Evolutionary conservation across 352 stramenopile species (phyloP), one percentile per base, ranked within the genome.

Genomic region (Peronospora destructor): DNA sequence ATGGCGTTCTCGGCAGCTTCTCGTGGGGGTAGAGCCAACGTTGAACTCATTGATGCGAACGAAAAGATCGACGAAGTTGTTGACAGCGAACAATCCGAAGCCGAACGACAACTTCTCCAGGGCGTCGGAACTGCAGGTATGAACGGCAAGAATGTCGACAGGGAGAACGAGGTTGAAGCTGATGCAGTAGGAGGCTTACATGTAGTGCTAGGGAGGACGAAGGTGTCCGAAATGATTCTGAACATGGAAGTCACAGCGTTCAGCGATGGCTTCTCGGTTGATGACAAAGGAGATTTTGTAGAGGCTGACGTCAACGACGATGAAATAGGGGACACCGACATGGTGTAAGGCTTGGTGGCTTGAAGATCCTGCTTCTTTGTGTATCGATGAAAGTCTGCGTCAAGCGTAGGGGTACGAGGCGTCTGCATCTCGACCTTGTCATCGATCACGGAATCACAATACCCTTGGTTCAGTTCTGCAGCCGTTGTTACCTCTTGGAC

Each of bases 91-190:
- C 39, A 35, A 23, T 64, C 56, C 3, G 57, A 68, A 30, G 33
- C 29, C 1, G 49, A 70, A 1, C 57, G 57, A 10, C 26, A 55
- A 11, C 29, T 74, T 61, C 84, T 82, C 72, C 76, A 84, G 9
- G 62, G 57, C 1, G 59, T 76, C 29, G 71, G 72, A 30, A 84
- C 49, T 3, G 76, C 49, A 13, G 55, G 71, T 16, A 71, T 71
- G 29, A 87, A 68, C 30, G 68, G 73, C 6, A 76, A 45, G 29
- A 70, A 33, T 2, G 53, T 45, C 3, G 64, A 58, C 3, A 40
- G 8, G 6, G 34, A 34, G 12, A 38, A 43, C 9, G 51, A 19
- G 3, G 11, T 10, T 36, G 44, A 26, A n/a, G n/a, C n/a, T 30
- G 49, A 42, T 42, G 57, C 23, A 26, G 55, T 25, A 43, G 29